These are phyloP conservation scores for Ceratopteris richardii DNA, from an alignment of 75 land plant species.

Conservation along the genomic window DNA sequence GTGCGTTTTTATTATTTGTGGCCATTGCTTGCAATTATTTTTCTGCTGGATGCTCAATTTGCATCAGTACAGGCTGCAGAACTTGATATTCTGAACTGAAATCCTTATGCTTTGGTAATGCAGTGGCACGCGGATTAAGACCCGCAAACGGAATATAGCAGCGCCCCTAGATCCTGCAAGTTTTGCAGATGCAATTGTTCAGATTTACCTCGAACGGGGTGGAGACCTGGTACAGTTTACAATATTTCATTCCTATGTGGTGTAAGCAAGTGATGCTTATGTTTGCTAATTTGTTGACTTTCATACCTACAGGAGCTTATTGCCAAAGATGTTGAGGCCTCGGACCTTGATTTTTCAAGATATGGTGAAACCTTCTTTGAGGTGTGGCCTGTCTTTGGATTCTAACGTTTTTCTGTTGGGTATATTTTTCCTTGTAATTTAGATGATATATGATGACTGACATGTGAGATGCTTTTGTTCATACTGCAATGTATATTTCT, in stretches of 20 bases:
- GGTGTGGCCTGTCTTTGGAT: slow-evolving; percentile 27
- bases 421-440: too few relatives aligned
- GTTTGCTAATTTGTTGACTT: background rate
- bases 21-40: background rate
- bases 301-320: slow-evolving; percentile 58
- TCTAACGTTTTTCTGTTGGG: too few relatives aligned
- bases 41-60: background rate
- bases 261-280: background rate
- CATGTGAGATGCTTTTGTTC: too few relatives aligned
- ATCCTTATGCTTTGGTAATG: background rate
- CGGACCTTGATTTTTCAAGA: slow-evolving; percentile 94
- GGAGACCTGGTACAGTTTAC: slow-evolving; percentile 78
- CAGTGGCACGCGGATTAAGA: slow-evolving; percentile 99
- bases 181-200: slow-evolving; percentile 97
- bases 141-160: slow-evolving; percentile 99
- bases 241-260: slow-evolving; percentile 1
- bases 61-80: background rate
- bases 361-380: slow-evolving; percentile 99
- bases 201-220: slow-evolving; percentile 91
- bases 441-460: too few relatives aligned
- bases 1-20: background rate
- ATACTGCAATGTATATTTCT: too few relatives aligned
- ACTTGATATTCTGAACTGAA: too few relatives aligned
- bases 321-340: slow-evolving; percentile 74
- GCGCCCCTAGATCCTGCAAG: slow-evolving; percentile 92